Evolutionary conservation across 495 filamentous ascomycete species (phyloP).

Genomic region (Aspergillus asperescens): DNA sequence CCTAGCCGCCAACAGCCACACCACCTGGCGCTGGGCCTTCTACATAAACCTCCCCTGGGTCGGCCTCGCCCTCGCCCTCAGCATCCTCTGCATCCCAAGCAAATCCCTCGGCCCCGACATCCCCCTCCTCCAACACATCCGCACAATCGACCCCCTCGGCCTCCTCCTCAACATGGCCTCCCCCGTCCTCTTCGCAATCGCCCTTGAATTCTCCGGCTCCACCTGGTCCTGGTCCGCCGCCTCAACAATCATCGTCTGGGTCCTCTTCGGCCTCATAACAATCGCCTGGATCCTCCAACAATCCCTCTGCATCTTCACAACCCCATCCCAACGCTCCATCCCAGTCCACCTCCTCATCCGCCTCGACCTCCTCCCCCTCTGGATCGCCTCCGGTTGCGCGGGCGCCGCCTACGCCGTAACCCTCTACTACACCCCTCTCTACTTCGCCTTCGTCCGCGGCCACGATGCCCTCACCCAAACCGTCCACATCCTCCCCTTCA

Average conservation of each 20-base stretch:
- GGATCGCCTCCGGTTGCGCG: constrained; percentile 12
- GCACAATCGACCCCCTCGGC: constrained; percentile 19
- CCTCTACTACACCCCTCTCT: constrained; percentile 35
- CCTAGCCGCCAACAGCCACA: constrained; percentile 44
- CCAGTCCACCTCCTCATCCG: constrained; percentile 9
- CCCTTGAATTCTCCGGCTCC: constrained; percentile 29
- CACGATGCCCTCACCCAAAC: constrained; percentile 33
- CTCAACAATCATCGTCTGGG: constrained; percentile 45
- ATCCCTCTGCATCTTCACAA: constrained; percentile 14
- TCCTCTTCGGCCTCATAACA: constrained; percentile 43
- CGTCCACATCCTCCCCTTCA: constrained; percentile 32
- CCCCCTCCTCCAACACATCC: constrained; percentile 2
- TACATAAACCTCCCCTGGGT: constrained; percentile 58
- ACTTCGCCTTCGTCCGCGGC: constrained; percentile 43
- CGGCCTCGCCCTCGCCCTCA: constrained; percentile 42
- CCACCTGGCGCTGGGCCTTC: constrained; percentile 57
- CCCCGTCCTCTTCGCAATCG: constrained; percentile 17
- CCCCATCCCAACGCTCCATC: constrained; percentile 1
- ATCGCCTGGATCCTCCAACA: constrained; percentile 25
- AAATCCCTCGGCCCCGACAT: constrained; percentile 11
- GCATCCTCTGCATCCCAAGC: constrained; percentile 45
- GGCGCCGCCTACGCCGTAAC: constrained; percentile 13
- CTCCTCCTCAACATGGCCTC: constrained; percentile 17
- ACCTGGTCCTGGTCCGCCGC: constrained; percentile 47
- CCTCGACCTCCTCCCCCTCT: constrained; percentile 6